Base-by-base conservation (phyloP, 345 rosid genomes). In the Eucalyptus regnans region DNA sequence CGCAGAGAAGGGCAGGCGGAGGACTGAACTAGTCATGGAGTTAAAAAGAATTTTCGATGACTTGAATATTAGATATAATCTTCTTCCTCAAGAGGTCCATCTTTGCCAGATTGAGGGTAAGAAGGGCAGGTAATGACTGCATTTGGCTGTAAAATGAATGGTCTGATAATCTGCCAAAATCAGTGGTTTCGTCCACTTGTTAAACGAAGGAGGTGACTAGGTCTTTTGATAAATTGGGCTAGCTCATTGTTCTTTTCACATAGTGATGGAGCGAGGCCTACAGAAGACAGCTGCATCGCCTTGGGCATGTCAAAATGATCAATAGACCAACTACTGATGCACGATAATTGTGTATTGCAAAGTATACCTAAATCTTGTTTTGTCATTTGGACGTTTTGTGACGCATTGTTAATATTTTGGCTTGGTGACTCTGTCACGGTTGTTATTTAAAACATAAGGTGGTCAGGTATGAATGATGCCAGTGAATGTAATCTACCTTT, bases 41-140 rank as follows among this genome's bases (percentile, higher is more conserved):
- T 8, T 96, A 27, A 96, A 96, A 92, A 80, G 29, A 62, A 93
- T 94, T 10, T 93, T 95, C 17, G 95, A 95, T 79, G 93, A 94
- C 54, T 91, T 96, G 68, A 86, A 90, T 52, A 89, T 96, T 33
- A 92, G 92, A 50, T 95, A 91, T 92, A 89, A 90, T 17, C 95
- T 95, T 43, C 94, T 93, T 88, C 92, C 95, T 50, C 96, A 95
- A 86, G 88, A 92, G 87, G 92, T 96, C 88, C 92, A 91, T 90
- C 90, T 94, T 68, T 88, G 62, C 20, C 91, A 93, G 58, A 56
- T 52, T 3, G 90, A 37, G 37, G 17, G 27, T 12, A 64, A 66
- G 33, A 85, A 83, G 76, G 18, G 37, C 5, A 7, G 76, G 20
- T 14, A 20, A n/a, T 64, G 76, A n/a, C 15, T n/a, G 76, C 76